These are phyloP conservation scores for Marsdenia floribunda DNA, from an alignment of 257 asterid genomes.

Conservation along the genomic window DNA sequence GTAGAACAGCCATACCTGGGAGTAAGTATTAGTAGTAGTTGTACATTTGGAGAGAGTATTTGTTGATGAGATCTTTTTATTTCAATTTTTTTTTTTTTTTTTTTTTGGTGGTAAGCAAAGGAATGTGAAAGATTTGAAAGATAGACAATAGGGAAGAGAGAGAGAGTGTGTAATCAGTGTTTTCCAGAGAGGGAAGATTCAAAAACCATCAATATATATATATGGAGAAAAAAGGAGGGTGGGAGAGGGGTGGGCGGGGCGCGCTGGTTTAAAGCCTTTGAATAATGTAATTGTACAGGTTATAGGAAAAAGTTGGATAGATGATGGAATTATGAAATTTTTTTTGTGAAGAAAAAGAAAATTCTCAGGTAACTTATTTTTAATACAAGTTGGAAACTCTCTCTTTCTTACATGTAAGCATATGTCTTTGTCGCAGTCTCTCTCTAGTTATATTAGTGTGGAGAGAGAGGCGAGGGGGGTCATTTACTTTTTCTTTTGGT, in stretches of 20 bases:
- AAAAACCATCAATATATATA: conserved; percentile 15
- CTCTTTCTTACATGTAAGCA: background rate
- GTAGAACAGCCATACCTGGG: conserved; percentile 49
- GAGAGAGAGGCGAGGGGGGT: conserved; percentile 7
- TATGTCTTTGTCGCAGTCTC: conserved; percentile 12
- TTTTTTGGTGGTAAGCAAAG: conserved; percentile 31
- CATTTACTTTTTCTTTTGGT: conserved; percentile 32
- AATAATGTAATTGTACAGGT: conserved; percentile 70
- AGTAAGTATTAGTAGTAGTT: conserved; percentile 22
- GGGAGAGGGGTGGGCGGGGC: too few species aligned
- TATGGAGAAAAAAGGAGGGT: conserved; percentile 21
- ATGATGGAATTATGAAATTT: conserved; percentile 21
- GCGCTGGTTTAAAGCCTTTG: conserved; percentile 21
- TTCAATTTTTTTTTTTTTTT: conserved; percentile 14
- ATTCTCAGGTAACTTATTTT: conserved; percentile 3
- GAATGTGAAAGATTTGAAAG: conserved; percentile 44
- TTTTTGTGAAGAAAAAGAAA: conserved; percentile 15
- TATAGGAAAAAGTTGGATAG: conserved; percentile 35
- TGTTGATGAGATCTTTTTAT: conserved; percentile 28
- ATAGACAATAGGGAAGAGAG: conserved; percentile 44
- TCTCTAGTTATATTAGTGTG: background rate
- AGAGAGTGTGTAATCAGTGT: background rate
- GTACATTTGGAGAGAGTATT: conserved; percentile 39
- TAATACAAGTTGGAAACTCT: conserved; percentile 2
- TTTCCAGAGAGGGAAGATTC: conserved; percentile 35